Evolutionary conservation across 2,329 filamentous ascomycete species (phyloP).

Genomic region (Pseudogymnoascus sp.): DNA sequence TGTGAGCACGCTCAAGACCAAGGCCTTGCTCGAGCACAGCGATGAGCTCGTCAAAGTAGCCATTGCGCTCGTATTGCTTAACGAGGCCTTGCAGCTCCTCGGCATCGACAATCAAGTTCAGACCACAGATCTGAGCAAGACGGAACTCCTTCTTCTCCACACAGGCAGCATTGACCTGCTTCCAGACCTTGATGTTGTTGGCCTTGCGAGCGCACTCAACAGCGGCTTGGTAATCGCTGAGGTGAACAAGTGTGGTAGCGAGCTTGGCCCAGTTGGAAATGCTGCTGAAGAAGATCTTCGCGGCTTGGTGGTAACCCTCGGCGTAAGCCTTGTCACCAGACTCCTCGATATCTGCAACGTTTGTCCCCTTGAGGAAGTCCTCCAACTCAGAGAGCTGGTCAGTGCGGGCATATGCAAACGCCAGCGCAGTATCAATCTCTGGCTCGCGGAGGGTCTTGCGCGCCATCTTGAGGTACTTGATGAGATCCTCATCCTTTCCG

Average conservation of each 20-base stretch:
- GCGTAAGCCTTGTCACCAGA: conserved; percentile 97
- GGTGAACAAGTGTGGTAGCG: conserved; percentile 92
- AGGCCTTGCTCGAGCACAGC: conserved; percentile 88
- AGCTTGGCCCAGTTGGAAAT: conserved; percentile 99
- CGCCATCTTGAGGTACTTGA: conserved; percentile 95
- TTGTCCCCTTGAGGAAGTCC: conserved; percentile 87
- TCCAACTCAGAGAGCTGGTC: conserved; percentile 89
- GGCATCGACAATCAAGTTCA: conserved; percentile 95
- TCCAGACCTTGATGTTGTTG: conserved; percentile 99
- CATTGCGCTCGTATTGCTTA: conserved; percentile 92
- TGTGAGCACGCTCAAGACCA: conserved; percentile 83
- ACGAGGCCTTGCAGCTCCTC: conserved; percentile 90
- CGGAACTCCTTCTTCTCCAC: conserved; percentile 98
- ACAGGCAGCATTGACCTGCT: conserved; percentile 93
- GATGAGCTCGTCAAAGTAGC: conserved; percentile 98
- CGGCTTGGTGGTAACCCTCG: conserved; percentile 88
- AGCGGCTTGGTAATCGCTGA: conserved; percentile 92
- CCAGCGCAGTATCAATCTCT: conserved; percentile 84
- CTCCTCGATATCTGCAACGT: conserved; percentile 91
- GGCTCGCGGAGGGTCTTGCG: conserved; percentile 94
- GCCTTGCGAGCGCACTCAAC: conserved; percentile 97
- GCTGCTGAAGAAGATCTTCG: conserved; percentile 97
- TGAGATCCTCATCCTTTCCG: conserved; percentile 93
- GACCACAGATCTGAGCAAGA: conserved; percentile 94
- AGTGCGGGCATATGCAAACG: conserved; percentile 86